Base-by-base conservation (phyloP, 176 grass and related monocot genomes). In the Oryza punctata region DNA sequence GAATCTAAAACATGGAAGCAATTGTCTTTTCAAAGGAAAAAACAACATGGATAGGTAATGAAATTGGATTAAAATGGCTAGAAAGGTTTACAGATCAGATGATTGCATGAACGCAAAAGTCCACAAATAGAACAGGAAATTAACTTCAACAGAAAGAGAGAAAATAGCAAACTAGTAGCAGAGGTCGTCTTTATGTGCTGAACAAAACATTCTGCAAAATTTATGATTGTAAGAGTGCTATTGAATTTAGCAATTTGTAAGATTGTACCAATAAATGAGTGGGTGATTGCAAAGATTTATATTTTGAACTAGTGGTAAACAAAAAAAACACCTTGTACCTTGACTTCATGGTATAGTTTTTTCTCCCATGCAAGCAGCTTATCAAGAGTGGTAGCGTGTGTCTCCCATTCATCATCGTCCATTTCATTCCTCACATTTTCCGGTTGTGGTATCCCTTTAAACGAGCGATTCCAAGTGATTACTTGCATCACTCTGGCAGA, bases 281-380 rank as follows among this genome's bases (percentile, higher is more conserved):
- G 25, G 57, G 65, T 24, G 45, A 26, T 2, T 8, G 14, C 26
- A 68, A 68, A 41, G 12, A 45, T 76, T 28, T 70, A 41, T 46
- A 57, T n/a, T 75, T 35, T 26, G 27, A 35, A 81, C 10, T 61
- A 63, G 13, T 76, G 25, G 73, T 25, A 68, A 68, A 75, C 5
- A 10, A 41, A 38, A 38, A 86, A 26, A 14, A 75, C 7, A 74
- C 29, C 18, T 25, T 73, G 79, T 88, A 95, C 96, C 93, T 92
- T 96, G 41, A 96, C 91, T 91, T 99, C 96, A 79, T 99, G 89
- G 63, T 81, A 96, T 27, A 99, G 66, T 71, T 99, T 99, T 90
- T 90, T 94, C 87, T 96, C 96, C 96, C 93, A 95, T 76, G 96
- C 89, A 86, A 90, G 90, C 75, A 99, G 85, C 87, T 99, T 99